Evolutionary conservation across 2,329 filamentous ascomycete genomes (phyloP).

Genomic region (Cercospora nicotianae): DNA sequence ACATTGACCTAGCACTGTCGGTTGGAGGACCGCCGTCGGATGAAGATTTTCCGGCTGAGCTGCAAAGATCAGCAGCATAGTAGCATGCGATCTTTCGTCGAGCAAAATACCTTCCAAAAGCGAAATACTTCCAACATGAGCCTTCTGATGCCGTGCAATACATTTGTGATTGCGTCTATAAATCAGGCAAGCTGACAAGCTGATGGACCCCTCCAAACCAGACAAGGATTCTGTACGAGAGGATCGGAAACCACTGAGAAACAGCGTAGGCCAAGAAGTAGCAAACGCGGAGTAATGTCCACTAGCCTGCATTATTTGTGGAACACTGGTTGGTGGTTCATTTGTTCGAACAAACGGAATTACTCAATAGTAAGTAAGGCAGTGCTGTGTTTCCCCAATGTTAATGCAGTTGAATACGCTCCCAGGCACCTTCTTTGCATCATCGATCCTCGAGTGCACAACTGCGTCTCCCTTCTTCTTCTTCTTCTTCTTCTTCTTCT

Average conservation of each 20-base stretch:
- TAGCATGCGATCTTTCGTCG: not conserved
- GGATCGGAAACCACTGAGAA: not conserved
- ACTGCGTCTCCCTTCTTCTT: not conserved
- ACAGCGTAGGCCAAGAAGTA: not conserved
- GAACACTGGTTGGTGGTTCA: not conserved
- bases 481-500: not conserved
- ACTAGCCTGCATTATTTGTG: not conserved
- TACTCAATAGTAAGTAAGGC: slow-evolving; percentile 8
- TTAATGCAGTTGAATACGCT: slow-evolving; percentile 8
- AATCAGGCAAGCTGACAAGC: not conserved
- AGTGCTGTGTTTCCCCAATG: slow-evolving; percentile 11
- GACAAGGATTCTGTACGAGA: not conserved
- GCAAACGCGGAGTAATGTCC: not conserved
- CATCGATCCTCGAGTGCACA: not conserved
- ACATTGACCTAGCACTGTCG: slow-evolving; percentile 27
- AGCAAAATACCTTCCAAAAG: not conserved
- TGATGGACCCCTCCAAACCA: not conserved
- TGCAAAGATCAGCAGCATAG: slow-evolving; percentile 22
- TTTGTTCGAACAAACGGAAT: slow-evolving; percentile 7
- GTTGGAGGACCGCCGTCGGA: slow-evolving; percentile 24
- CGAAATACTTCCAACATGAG: not conserved
- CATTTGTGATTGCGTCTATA: not conserved
- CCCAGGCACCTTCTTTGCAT: slow-evolving; percentile 2
- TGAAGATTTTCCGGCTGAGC: slow-evolving; percentile 27
- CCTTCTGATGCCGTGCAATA: not conserved